Percentiles rank a stretch among this genome's conserved stretches.
Conservation (phyloP, 2,329 filamentous ascomycete species). For the Aspergillus floridensis region DNA sequence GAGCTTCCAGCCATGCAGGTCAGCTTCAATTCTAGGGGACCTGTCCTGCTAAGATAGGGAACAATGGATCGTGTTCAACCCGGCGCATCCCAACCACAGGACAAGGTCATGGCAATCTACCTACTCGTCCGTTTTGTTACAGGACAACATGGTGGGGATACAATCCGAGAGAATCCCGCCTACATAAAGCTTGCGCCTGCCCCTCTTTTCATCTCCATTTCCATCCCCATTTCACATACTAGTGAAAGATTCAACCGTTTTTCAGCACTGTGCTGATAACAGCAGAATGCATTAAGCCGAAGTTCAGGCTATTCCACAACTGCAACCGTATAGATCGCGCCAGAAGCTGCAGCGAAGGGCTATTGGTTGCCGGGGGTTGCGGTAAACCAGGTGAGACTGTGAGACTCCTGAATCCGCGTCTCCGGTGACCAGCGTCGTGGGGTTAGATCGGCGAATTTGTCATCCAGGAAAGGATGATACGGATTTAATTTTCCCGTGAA, state of each 20-base stretch:
- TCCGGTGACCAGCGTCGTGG: constrained; percentile 34
- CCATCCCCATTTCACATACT: neutral
- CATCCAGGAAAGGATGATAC: constrained; percentile 27
- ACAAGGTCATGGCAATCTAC: neutral
- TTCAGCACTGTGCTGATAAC: neutral
- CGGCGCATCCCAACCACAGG: neutral
- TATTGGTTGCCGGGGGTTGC: neutral
- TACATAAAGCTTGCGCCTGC: neutral
- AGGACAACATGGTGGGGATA: neutral
- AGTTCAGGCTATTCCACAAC: constrained; percentile 15
- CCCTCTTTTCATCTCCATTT: neutral
- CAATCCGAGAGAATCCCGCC: neutral
- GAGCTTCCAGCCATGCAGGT: constrained; percentile 5
- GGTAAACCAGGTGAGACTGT: neutral
- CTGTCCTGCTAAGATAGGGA: constrained; percentile 2
- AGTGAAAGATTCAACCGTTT: neutral
- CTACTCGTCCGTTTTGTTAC: no score
- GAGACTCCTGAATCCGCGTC: constrained; percentile 12
- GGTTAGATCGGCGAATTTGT: constrained; percentile 37
- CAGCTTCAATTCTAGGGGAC: neutral
- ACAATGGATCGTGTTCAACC: neutral
- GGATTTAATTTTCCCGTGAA: constrained; percentile 38
- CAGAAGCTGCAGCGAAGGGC: constrained; percentile 14
- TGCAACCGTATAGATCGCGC: constrained; percentile 12
- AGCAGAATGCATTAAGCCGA: constrained; percentile 6